These are phyloP conservation scores for Colletotrichum sp. DNA, from an alignment of 2,329 filamentous ascomycete species.

Conservation along the genomic window DNA sequence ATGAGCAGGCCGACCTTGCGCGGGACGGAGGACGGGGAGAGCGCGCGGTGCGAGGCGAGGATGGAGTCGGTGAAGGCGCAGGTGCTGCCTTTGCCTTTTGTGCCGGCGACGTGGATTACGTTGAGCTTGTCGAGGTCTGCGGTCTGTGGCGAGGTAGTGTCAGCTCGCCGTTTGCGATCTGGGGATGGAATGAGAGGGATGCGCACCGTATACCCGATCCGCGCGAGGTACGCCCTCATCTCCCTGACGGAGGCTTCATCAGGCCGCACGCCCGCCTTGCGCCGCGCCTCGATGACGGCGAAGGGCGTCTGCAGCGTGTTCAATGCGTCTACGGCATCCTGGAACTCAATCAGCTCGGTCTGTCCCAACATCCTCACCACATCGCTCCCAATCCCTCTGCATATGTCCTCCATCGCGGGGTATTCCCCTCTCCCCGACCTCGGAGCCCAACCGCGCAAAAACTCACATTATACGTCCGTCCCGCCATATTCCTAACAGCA, in stretches of 20 bases:
- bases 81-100: constrained; percentile 92
- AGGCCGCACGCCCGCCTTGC: constrained; percentile 74
- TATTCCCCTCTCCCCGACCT: neutral
- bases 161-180: neutral
- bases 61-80: constrained; percentile 85
- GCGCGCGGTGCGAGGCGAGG: constrained; percentile 43
- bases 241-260: constrained; percentile 68
- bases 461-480: constrained; percentile 21
- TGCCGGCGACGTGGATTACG: constrained; percentile 86
- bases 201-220: constrained; percentile 10
- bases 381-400: no score
- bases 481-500: neutral
- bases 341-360: neutral
- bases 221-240: constrained; percentile 76
- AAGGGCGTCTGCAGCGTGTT: constrained; percentile 93
- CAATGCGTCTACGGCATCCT: constrained; percentile 86
- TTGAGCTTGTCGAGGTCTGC: constrained; percentile 47
- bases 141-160: neutral
- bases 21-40: constrained; percentile 25
- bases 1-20: constrained; percentile 76
- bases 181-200: no score
- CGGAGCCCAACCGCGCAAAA: neutral
- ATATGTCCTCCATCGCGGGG: neutral
- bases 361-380: no score
- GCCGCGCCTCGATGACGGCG: constrained; percentile 77